Evolutionary conservation across 148 eudicot genomes (phyloP).

Genomic region (Euryodendron excelsum): DNA sequence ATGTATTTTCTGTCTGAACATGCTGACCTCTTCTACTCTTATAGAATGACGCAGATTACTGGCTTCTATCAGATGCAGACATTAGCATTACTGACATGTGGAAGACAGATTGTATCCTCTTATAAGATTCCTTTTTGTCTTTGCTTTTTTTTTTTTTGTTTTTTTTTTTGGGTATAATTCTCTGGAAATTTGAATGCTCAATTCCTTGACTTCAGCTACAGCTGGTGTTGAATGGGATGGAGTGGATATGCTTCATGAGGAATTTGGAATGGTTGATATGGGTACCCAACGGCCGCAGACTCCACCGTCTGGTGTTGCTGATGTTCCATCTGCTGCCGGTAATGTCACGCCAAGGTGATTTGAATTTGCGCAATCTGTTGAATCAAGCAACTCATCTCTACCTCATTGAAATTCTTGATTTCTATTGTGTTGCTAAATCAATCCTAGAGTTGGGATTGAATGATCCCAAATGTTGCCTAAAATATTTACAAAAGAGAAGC

Average conservation of each 20-base stretch:
- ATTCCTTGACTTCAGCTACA: slow-evolving; percentile 34
- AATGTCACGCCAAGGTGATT: slow-evolving; percentile 29
- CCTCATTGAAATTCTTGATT: not conserved
- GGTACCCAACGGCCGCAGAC: slow-evolving; percentile 44
- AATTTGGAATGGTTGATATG: slow-evolving; percentile 46
- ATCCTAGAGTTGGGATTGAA: not conserved
- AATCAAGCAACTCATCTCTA: not conserved
- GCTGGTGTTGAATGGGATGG: slow-evolving; percentile 59
- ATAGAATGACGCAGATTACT: slow-evolving; percentile 85
- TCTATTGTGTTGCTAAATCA: not conserved
- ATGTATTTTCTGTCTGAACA: not conserved
- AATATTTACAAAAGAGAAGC: not conserved
- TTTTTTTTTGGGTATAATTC: not conserved
- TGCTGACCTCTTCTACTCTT: slow-evolving; percentile 13
- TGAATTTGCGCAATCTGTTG: not conserved
- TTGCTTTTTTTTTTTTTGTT: not conserved
- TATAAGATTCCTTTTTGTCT: not conserved
- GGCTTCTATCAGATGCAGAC: slow-evolving; percentile 70
- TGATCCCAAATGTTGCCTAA: not conserved
- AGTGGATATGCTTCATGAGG: slow-evolving; percentile 45
- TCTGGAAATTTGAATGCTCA: not conserved
- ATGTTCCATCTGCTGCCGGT: slow-evolving; percentile 19
- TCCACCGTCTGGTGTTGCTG: slow-evolving; percentile 43
- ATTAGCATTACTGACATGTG: slow-evolving; percentile 87
- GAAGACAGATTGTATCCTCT: slow-evolving; percentile 75